Base-by-base conservation (phyloP, 2,329 filamentous ascomycete genomes). In the Aspergillus fumigatus region DNA sequence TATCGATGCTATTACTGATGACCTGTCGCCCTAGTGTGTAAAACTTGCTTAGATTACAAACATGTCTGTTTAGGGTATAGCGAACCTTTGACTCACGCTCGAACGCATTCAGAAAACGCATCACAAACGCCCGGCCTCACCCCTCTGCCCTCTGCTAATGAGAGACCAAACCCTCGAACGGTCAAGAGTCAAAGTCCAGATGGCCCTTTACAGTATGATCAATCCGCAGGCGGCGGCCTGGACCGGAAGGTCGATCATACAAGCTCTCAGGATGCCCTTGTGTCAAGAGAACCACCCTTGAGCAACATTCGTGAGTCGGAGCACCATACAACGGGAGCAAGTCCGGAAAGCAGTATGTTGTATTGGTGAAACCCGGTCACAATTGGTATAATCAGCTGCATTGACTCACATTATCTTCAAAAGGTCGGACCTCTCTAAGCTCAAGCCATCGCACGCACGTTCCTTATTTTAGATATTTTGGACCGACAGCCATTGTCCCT, bases 391-490 rank as follows among this genome's bases (percentile, higher is more conserved):
- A 47, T 35, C 19, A 35, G 17, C 21, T 45, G 27, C 11, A 32
- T 58, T 38, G 14, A 48, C 57, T 64, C 54, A 63, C 51, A 8
- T 17, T 23, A 1, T 19, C 48, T 26, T 48, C 14, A 19, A 35
- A 51, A 75, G 73, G 61, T 58, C 70, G 72, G n/a, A 75, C 73
- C 10, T 73, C 72, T 41, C 48, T 75, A 29, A 70, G 72, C 59
- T 71, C 70, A 47, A 68, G 59, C 27, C 65, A 66, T 59, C 73
- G 72, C 54, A 75, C 73, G 9, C 73, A 76, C 53, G 89, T 96
- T 61, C 91, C 91, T 0, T 96, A 94, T 70, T 96, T 96, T 66
- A 82, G 92, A 58, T 96, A 94, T 73, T 94, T 96, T 69, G 92
- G 91, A 0, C 90, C 90, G 0, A 96, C 92, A 1, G 92, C 91